phyloP scores from a whole-genome alignment of 306 rosid species.

The Geum urbanum region DNA sequence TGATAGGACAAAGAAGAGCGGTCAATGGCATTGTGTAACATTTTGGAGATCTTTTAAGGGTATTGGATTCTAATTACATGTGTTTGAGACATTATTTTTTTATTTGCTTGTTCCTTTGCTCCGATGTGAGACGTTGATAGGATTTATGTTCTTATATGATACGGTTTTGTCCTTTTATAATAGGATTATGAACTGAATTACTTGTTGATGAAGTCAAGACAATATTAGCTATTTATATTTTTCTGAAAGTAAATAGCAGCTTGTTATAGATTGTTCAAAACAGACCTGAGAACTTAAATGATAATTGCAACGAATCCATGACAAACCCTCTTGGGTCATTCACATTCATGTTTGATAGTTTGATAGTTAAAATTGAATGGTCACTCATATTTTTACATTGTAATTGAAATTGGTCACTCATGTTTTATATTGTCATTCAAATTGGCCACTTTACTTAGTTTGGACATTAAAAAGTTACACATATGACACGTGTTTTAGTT shows the following conservation, averaged over 20 bases:
- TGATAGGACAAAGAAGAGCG: conserved; percentile 17
- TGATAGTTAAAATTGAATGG: no score
- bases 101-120: background rate
- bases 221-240: background rate
- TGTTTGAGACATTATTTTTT: background rate
- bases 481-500: no score
- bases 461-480: no score
- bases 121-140: background rate
- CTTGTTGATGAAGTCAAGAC: background rate
- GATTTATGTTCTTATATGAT: background rate
- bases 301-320: no score
- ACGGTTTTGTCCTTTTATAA: background rate
- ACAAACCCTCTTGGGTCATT: no score
- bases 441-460: no score
- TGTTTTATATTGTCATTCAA: no score
- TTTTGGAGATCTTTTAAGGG: background rate
- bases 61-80: background rate
- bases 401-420: no score
- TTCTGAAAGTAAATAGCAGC: no score
- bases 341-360: no score
- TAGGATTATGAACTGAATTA: background rate
- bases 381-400: no score
- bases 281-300: no score
- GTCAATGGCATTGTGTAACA: background rate
- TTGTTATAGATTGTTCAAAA: background rate